These are phyloP conservation scores for Avena insularis DNA, from an alignment of 176 grass and related monocot species.

Conservation along the genomic window DNA sequence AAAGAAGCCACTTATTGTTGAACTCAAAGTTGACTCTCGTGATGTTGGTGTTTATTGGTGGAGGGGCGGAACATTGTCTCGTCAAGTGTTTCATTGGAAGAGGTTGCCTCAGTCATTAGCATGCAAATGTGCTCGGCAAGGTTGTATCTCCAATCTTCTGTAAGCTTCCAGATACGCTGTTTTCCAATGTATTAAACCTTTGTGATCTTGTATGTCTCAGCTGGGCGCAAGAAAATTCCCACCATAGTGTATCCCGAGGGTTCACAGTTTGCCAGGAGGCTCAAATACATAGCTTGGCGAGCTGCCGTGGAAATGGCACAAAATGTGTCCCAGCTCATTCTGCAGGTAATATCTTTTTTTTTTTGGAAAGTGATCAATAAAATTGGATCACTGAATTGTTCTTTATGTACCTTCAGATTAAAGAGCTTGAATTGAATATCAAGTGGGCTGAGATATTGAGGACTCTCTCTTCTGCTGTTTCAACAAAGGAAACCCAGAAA, in stretches of 20 bases:
- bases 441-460: conserved; percentile 83
- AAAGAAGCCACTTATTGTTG: conserved; percentile 61
- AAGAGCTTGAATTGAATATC: conserved; percentile 93
- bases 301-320: conserved; percentile 90
- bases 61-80: conserved; percentile 88
- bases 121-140: conserved; percentile 85
- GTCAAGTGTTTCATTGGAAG: conserved; percentile 95
- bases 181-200: conserved; percentile 36
- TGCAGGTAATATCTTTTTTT: conserved; percentile 69
- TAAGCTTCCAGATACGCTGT: conserved; percentile 23
- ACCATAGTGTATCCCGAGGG: conserved; percentile 85
- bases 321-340: conserved; percentile 72
- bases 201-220: conserved; percentile 59
- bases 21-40: conserved; percentile 59
- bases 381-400: conserved; percentile 41
- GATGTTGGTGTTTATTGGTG: conserved; percentile 89
- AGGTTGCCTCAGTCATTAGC: conserved; percentile 73
- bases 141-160: conserved; percentile 55
- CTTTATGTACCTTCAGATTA: conserved; percentile 70
- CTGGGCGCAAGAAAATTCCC: conserved; percentile 87
- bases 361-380: conserved; percentile 22
- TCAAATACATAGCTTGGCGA: conserved; percentile 87
- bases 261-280: conserved; percentile 78
- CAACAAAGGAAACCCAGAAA: conserved; percentile 88
- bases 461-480: conserved; percentile 59